Evolutionary conservation across 352 stramenopile species (phyloP).

Genomic region (Pythium dissotocum): DNA sequence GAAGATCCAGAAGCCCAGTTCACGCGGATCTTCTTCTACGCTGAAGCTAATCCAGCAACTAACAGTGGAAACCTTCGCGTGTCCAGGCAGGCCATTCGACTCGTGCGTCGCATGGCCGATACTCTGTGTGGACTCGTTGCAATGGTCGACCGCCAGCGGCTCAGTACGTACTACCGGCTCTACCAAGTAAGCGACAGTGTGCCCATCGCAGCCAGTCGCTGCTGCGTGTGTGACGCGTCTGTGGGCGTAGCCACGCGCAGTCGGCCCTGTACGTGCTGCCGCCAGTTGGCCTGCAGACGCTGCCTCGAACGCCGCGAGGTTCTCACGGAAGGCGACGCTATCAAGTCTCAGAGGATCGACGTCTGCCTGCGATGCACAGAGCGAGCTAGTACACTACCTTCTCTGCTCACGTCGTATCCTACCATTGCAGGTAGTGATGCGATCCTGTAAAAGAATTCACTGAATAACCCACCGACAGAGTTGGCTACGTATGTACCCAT

Average conservation of each 20-base stretch:
- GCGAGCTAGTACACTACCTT: not conserved
- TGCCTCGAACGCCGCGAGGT: conserved; percentile 18
- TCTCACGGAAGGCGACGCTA: not conserved
- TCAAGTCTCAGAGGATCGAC: not conserved
- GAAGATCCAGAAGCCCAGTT: conserved; percentile 59
- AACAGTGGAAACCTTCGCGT: not conserved
- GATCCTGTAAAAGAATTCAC: not conserved
- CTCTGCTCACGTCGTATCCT: conserved; percentile 5
- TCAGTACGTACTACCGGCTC: conserved; percentile 12
- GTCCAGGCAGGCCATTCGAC: not conserved
- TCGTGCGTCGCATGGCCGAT: conserved; percentile 16
- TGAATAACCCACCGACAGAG: not conserved
- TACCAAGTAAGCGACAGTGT: conserved; percentile 8
- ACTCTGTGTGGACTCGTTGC: conserved; percentile 15
- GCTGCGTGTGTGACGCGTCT: conserved; percentile 9
- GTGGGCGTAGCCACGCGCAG: conserved; percentile 1
- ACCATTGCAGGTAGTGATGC: not conserved
- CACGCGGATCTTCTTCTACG: conserved; percentile 71
- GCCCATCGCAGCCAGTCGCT: conserved; percentile 17
- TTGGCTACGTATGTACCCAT: not conserved
- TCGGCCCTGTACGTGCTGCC: conserved; percentile 18
- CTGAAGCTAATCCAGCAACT: conserved; percentile 9
- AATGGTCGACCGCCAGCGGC: conserved; percentile 20
- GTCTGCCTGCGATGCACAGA: not conserved
- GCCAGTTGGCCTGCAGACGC: conserved; percentile 9